These are phyloP conservation scores for Eucalyptus rudis DNA, from an alignment of 345 rosid genomes.

Conservation along the genomic window DNA sequence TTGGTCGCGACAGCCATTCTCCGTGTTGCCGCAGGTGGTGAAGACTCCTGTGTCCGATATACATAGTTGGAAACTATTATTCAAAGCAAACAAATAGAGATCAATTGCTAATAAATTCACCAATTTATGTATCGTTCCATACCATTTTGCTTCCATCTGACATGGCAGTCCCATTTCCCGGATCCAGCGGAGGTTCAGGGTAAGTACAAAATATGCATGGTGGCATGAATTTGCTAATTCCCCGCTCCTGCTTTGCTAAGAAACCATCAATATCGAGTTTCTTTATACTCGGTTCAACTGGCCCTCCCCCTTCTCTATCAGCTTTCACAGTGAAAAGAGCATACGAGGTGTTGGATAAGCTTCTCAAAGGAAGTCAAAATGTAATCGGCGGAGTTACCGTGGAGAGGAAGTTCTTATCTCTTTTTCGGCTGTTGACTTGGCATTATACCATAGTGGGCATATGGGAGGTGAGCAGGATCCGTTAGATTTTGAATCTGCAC, in stretches of 20 bases:
- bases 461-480: conserved; percentile 95
- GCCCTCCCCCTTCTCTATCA: conserved; percentile 91
- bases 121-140: not conserved
- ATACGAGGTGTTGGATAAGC: not conserved
- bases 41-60: not conserved
- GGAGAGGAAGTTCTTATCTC: not conserved
- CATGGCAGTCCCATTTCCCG: conserved; percentile 29
- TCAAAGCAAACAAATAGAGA: not conserved
- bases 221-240: conserved; percentile 40
- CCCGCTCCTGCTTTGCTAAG: conserved; percentile 47
- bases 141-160: conserved; percentile 27
- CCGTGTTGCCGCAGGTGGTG: not conserved
- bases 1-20: not conserved
- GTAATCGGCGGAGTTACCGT: not conserved
- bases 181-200: conserved; percentile 15
- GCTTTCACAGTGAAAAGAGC: conserved; percentile 29
- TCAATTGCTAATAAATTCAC: not conserved
- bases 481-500: conserved; percentile 66
- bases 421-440: conserved; percentile 23
- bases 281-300: conserved; percentile 39
- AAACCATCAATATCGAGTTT: conserved; percentile 38
- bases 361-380: not conserved
- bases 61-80: not conserved
- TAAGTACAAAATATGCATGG: conserved; percentile 55
- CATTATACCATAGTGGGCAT: conserved; percentile 77